Percentiles rank a stretch among this genome's conserved stretches.
Conservation (phyloP, 2,329 filamentous ascomycete species). For the Neopestalotiopsis rosae region DNA sequence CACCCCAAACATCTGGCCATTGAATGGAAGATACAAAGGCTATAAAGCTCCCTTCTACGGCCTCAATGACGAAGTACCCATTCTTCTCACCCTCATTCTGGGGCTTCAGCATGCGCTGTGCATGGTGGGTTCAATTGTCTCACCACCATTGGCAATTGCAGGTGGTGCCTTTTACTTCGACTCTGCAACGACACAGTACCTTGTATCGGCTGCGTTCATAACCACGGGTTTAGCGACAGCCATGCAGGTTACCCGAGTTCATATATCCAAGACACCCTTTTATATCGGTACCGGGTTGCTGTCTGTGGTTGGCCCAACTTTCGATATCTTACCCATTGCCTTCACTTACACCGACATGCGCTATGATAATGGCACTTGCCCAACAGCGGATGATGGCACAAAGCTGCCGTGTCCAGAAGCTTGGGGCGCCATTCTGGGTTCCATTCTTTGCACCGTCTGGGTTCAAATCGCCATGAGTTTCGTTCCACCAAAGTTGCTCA, state of each 20-base stretch:
- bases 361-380: conserved; percentile 69
- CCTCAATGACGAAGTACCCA: conserved; percentile 70
- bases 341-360: conserved; percentile 66
- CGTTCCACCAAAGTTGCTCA: conserved; percentile 62
- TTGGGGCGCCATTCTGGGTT: conserved; percentile 70
- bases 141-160: conserved; percentile 67
- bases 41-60: conserved; percentile 70
- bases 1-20: conserved; percentile 60
- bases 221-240: conserved; percentile 69
- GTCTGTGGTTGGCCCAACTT: conserved; percentile 72
- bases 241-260: conserved; percentile 70
- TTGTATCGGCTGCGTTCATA: conserved; percentile 73
- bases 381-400: conserved; percentile 58
- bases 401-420: conserved; percentile 67
- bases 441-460: conserved; percentile 49
- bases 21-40: conserved; percentile 58
- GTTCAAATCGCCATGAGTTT: conserved; percentile 71
- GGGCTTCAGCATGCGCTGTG: conserved; percentile 73
- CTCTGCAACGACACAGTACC: conserved; percentile 61
- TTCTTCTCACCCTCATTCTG: conserved; percentile 68
- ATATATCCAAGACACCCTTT: conserved; percentile 67
- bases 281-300: conserved; percentile 69
- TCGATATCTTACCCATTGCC: conserved; percentile 69
- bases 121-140: conserved; percentile 65
- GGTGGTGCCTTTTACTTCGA: conserved; percentile 63